Evolutionary conservation across 2,329 filamentous ascomycete species (phyloP), one percentile per base, ranked within the genome.

Genomic region (Capronia americana): DNA sequence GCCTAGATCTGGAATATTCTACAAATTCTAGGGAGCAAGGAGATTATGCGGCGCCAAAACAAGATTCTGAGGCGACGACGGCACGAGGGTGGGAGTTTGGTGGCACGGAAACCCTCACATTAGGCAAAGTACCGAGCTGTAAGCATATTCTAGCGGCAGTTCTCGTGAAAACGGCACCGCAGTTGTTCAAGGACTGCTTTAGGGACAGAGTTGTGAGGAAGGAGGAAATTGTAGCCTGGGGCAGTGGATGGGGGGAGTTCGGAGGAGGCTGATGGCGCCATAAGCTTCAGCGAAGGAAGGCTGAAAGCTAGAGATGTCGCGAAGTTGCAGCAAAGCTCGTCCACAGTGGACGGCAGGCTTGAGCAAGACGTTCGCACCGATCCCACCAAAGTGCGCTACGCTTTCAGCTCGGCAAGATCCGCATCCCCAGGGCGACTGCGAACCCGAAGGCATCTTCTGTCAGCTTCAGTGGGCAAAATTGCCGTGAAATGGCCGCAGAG

Each of bases 81-180:
- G 41, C 17, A 65, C 30, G 64, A 32, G 23, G 55, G n/a, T 78
- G 75, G 67, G 72, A 73, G 20, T 80, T 81, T 63, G 79, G 79
- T 51, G 80, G 79, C 14, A 75, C 72, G 4, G 62, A 79, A 44
- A 75, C 75, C 5, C 53, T 54, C 24, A 50, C 44, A 57, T 6
- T 34, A 12, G 17, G 71, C 69, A 2, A 74, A 70, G 85, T 87
- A 61, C 84, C 84, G 5, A 72, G 91, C 79, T 99, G 94, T 77
- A 97, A 97, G 79, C 94, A 99, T 78, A 78, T 98, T 4, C 84
- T 98, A 17, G 94, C 94, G 1, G 96, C 92, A 76, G 79, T 94
- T 48, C 77, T 98, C 63, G 89, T 84, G 5, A 89, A 92, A 75
- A 82, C 83, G 55, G 93, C 91, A 81, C 76, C 75, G 0, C 77